A percentile compares a stretch with the other conserved stretches of the same genome.
Conservation (phyloP, 2,329 filamentous ascomycete species). For the Apiospora malaysiana region DNA sequence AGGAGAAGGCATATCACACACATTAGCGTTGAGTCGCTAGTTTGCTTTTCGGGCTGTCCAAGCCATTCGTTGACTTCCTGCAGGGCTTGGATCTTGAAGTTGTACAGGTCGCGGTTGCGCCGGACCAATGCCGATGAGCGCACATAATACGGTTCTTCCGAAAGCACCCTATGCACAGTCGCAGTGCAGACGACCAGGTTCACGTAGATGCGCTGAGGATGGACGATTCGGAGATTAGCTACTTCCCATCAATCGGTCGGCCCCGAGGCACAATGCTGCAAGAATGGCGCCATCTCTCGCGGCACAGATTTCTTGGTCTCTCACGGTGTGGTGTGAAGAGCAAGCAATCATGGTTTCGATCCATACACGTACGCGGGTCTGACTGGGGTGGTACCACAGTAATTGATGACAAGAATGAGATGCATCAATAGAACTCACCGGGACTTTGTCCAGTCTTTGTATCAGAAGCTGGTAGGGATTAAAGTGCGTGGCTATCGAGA, state of each 20-base stretch:
- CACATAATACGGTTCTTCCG: constrained; percentile 22
- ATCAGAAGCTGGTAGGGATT: constrained; percentile 26
- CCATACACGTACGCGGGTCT: background rate
- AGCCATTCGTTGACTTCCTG: constrained; percentile 25
- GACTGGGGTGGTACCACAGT: constrained; percentile 5
- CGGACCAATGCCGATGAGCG: constrained; percentile 20
- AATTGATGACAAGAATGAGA: background rate
- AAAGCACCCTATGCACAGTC: constrained; percentile 25
- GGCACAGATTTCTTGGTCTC: background rate
- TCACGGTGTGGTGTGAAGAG: background rate
- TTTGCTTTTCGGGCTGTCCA: constrained; percentile 24
- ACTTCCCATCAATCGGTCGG: background rate
- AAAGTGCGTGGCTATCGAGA: constrained; percentile 25
- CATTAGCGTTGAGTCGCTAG: constrained; percentile 25
- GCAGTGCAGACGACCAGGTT: constrained; percentile 26
- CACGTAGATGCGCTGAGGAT: constrained; percentile 24
- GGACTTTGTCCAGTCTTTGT: constrained; percentile 21
- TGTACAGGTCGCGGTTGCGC: constrained; percentile 23
- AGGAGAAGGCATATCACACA: constrained; percentile 26
- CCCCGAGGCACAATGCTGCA: background rate
- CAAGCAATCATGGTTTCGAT: background rate
- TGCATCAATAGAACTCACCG: background rate
- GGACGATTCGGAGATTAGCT: background rate
- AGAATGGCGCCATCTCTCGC: background rate
- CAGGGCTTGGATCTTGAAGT: constrained; percentile 25